These are phyloP conservation scores for Clarireedia monteithiana DNA, from an alignment of 2,329 filamentous ascomycete species.

Conservation along the genomic window DNA sequence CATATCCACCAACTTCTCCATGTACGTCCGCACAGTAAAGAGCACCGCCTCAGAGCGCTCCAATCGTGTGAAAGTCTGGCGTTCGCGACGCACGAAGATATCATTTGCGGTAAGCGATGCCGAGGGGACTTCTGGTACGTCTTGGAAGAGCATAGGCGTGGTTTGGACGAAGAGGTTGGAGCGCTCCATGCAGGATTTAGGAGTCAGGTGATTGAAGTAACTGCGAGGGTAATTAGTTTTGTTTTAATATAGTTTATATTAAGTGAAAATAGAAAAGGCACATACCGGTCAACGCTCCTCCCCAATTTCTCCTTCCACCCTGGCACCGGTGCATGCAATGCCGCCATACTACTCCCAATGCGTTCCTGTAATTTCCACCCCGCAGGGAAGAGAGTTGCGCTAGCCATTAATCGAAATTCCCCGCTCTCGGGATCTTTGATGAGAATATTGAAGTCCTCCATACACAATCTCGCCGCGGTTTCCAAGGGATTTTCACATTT, in stretches of 20 bases:
- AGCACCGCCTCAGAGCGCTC: slow-evolving; percentile 37
- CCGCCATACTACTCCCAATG: slow-evolving; percentile 41
- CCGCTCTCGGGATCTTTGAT: slow-evolving; percentile 36
- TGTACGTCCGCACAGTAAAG: slow-evolving; percentile 41
- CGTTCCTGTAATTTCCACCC: slow-evolving; percentile 42
- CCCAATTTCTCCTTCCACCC: slow-evolving; percentile 41
- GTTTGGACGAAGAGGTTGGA: slow-evolving; percentile 44
- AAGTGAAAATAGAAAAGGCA: slow-evolving; percentile 10
- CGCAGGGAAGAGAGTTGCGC: slow-evolving; percentile 44
- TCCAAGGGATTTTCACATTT: slow-evolving; percentile 38
- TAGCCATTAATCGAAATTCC: slow-evolving; percentile 41
- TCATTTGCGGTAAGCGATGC: slow-evolving; percentile 23
- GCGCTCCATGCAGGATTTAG: slow-evolving; percentile 38
- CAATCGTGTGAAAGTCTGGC: slow-evolving; percentile 41
- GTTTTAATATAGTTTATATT: neutral
- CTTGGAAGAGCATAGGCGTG: slow-evolving; percentile 37
- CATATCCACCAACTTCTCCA: slow-evolving; percentile 35
- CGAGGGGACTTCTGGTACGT: slow-evolving; percentile 33
- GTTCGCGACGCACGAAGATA: slow-evolving; percentile 40
- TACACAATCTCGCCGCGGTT: slow-evolving; percentile 39
- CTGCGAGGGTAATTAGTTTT: slow-evolving; percentile 16
- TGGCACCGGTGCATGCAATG: slow-evolving; percentile 39
- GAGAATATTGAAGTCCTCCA: slow-evolving; percentile 45
- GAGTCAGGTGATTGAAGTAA: slow-evolving; percentile 39
- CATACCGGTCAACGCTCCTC: slow-evolving; percentile 35